These are phyloP conservation scores for Coprinopsis cinerea DNA, from an alignment of 768 basidiomycete species.

Conservation along the genomic window DNA sequence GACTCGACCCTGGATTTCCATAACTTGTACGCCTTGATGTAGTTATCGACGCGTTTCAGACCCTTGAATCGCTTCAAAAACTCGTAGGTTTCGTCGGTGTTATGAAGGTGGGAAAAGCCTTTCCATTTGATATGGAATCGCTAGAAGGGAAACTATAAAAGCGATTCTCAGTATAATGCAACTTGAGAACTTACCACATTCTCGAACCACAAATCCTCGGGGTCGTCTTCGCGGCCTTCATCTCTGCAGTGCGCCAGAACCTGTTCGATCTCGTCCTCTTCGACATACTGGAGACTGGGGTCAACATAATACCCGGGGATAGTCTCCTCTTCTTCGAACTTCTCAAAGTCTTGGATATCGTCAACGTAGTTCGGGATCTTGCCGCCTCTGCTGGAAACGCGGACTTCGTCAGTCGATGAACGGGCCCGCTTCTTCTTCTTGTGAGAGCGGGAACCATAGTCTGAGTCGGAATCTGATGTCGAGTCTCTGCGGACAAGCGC, in stretches of 20 bases:
- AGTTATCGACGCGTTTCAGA: conserved; percentile 96
- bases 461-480: conserved; percentile 77
- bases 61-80: conserved; percentile 95
- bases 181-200: conserved; percentile 60
- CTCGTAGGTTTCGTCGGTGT: conserved; percentile 98
- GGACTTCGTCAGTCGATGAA: conserved; percentile 61
- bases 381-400: conserved; percentile 69
- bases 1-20: conserved; percentile 64
- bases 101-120: conserved; percentile 94
- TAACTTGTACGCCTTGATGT: conserved; percentile 84
- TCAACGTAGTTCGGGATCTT: conserved; percentile 84
- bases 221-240: conserved; percentile 70
- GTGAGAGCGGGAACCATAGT: conserved; percentile 73
- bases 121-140: conserved; percentile 99
- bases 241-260: conserved; percentile 86
- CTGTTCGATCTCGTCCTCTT: conserved; percentile 86
- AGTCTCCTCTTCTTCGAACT: conserved; percentile 62
- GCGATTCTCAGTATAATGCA: neutral
- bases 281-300: conserved; percentile 47
- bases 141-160: conserved; percentile 34
- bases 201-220: conserved; percentile 77
- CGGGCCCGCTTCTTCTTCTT: conserved; percentile 78
- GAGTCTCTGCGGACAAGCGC: conserved; percentile 48
- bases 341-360: conserved; percentile 75
- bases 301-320: conserved; percentile 51